Conservation (phyloP, 108 stramenopile species). For the Mayamaea pseudoterrestris region DNA sequence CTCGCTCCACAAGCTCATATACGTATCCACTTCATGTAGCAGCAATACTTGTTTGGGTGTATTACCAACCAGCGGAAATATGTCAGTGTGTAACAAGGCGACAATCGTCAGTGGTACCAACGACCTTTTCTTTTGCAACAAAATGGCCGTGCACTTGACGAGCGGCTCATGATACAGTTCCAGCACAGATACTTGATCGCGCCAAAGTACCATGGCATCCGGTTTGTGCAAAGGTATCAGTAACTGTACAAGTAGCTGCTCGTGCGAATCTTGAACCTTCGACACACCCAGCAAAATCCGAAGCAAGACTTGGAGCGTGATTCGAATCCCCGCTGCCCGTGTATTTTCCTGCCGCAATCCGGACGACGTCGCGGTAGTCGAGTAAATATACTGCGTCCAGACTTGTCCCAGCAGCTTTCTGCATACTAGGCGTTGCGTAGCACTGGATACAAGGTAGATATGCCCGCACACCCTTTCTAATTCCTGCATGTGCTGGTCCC, state of each 20-base stretch:
- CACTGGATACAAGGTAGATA: constrained; percentile 13
- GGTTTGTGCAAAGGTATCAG: constrained; percentile 70
- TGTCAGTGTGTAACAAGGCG: constrained; percentile 50
- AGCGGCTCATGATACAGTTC: constrained; percentile 70
- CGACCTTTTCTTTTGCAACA: constrained; percentile 29
- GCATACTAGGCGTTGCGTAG: constrained; percentile 11
- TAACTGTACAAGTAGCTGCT: constrained; percentile 38
- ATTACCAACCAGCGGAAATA: constrained; percentile 56
- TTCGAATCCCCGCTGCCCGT: constrained; percentile 40
- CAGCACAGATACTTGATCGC: constrained; percentile 68
- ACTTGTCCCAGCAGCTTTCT: constrained; percentile 23
- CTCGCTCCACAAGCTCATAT: constrained; percentile 25
- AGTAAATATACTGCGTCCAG: constrained; percentile 18
- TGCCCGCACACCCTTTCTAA: constrained; percentile 22
- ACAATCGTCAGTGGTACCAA: constrained; percentile 31
- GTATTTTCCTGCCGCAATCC: constrained; percentile 43
- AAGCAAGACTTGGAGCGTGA: constrained; percentile 38
- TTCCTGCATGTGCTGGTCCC: constrained; percentile 17
- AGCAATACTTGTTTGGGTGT: constrained; percentile 69
- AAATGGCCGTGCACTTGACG: constrained; percentile 48
- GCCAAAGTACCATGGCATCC: constrained; percentile 71
- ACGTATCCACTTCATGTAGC: constrained; percentile 74
- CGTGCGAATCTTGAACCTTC: not conserved
- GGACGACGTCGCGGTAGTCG: constrained; percentile 7
- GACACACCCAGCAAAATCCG: constrained; percentile 36